These are phyloP conservation scores for Syzygium malaccense DNA, from an alignment of 441 rosid genomes.

Conservation along the genomic window DNA sequence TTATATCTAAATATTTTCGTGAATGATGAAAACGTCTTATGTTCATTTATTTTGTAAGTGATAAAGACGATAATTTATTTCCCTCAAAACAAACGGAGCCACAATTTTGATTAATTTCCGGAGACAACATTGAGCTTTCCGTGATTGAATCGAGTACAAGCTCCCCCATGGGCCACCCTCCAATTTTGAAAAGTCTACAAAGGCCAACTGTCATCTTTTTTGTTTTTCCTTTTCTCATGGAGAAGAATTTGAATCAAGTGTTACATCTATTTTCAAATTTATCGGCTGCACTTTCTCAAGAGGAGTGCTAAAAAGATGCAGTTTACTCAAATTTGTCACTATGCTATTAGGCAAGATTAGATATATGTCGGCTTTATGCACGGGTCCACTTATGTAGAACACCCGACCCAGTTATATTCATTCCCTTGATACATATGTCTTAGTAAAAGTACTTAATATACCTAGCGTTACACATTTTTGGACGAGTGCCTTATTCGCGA, in stretches of 20 bases:
- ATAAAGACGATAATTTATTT: neutral
- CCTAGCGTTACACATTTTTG: neutral
- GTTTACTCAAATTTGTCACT: neutral
- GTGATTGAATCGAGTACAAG: neutral
- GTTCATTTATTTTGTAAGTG: too few relatives aligned
- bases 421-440: neutral
- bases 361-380: neutral
- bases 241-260: neutral
- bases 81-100: accelerated
- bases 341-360: neutral
- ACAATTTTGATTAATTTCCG: neutral
- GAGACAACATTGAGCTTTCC: neutral
- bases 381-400: neutral
- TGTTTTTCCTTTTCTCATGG: neutral
- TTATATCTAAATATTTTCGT: neutral
- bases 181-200: neutral
- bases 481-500: neutral
- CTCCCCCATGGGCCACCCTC: neutral
- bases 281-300: neutral
- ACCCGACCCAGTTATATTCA: neutral
- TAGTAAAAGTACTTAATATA: neutral
- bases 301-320: neutral
- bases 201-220: neutral
- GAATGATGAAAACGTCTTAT: accelerated
- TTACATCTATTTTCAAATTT: neutral